phyloP scores from a whole-genome alignment of 2,329 filamentous ascomycete genomes.

The Zasmidium citrigriseum region DNA sequence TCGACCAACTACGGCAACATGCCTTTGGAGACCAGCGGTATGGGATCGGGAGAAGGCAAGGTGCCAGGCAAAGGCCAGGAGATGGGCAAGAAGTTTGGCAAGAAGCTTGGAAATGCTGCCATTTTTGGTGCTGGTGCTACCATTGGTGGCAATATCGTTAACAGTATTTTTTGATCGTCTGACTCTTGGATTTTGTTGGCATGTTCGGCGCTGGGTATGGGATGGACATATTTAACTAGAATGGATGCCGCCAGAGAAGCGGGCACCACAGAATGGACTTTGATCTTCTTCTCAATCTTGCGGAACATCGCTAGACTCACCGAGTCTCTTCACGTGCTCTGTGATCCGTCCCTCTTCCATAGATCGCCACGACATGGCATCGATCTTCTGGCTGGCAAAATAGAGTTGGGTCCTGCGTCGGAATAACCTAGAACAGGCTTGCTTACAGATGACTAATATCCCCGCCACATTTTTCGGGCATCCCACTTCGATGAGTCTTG shows the following conservation, averaged over 20 bases:
- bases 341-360: no score
- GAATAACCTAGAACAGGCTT: background rate
- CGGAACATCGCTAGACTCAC: no score
- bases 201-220: background rate
- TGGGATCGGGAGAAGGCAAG: conserved; percentile 49
- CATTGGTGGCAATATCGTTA: conserved; percentile 62
- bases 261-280: background rate
- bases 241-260: background rate
- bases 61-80: conserved; percentile 58
- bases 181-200: background rate
- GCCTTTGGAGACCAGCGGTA: conserved; percentile 72
- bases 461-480: background rate
- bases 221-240: background rate
- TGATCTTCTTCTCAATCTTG: background rate
- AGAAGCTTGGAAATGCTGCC: conserved; percentile 83
- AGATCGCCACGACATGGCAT: no score
- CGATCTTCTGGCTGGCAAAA: background rate
- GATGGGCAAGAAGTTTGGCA: conserved; percentile 49
- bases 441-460: background rate
- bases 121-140: conserved; percentile 93
- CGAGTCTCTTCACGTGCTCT: no score
- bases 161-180: conserved; percentile 21
- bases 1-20: conserved; percentile 61
- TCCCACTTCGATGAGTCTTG: background rate
- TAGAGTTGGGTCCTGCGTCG: background rate